A percentile compares a stretch with the other conserved stretches of the same genome.
phyloP scores from a whole-genome alignment of 2,329 filamentous ascomycete species.

The Colletotrichum truncatum region DNA sequence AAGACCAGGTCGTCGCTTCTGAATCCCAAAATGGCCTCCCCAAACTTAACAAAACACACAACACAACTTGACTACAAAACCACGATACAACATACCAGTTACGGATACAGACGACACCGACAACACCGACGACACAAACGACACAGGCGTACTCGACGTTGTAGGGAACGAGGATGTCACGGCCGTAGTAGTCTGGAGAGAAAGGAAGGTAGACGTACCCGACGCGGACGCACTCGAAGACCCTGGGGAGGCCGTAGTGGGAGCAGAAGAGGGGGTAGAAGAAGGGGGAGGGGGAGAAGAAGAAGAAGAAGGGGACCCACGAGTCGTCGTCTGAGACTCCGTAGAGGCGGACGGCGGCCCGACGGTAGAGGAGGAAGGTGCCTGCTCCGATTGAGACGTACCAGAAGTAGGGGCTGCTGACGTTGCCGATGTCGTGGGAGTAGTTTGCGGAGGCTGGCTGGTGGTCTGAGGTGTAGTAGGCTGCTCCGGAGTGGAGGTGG shows the following conservation, averaged over 20 bases:
- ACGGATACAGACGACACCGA: constrained; percentile 8
- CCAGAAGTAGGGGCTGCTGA: constrained; percentile 39
- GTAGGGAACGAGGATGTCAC: constrained; percentile 29
- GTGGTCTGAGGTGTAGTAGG: constrained; percentile 14
- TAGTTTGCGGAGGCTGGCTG: constrained; percentile 20
- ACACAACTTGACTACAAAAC: constrained; percentile 24
- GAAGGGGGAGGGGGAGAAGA: constrained; percentile 37
- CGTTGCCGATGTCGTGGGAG: constrained; percentile 37
- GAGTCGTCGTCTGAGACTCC: constrained; percentile 28
- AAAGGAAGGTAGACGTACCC: constrained; percentile 33
- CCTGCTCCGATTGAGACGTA: constrained; percentile 32
- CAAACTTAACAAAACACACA: not conserved
- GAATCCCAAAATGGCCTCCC: not conserved
- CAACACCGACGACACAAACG: not conserved
- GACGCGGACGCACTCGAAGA: constrained; percentile 30
- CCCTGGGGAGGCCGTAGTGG: constrained; percentile 28
- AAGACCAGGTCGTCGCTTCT: not conserved
- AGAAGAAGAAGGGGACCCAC: constrained; percentile 33
- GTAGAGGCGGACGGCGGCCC: constrained; percentile 37
- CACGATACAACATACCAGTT: constrained; percentile 27
- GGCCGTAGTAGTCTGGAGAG: constrained; percentile 28
- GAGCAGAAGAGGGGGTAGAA: constrained; percentile 39
- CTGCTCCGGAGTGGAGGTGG: constrained; percentile 23
- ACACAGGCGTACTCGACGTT: constrained; percentile 14
- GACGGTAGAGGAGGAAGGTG: constrained; percentile 39